Evolutionary conservation across 192 early-diverging fungal species (phyloP).

Genomic region (Haplosporangium gracile): DNA sequence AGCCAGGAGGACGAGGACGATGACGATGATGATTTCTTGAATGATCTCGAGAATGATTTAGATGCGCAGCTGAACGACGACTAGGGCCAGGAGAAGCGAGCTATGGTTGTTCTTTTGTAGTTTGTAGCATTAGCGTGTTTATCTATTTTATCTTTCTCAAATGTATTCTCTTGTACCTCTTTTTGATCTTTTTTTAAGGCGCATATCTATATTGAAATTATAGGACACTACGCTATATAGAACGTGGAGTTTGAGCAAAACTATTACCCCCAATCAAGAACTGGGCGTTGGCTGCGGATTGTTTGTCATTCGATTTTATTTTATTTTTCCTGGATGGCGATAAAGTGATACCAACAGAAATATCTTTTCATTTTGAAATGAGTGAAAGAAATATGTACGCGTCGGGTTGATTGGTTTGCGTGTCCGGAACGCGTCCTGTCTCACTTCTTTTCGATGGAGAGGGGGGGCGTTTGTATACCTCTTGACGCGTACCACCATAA

Average conservation of each 20-base stretch:
- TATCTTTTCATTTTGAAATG: too few species aligned
- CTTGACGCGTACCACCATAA: too few species aligned
- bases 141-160: background rate
- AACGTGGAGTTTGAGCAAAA: too few species aligned
- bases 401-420: background rate
- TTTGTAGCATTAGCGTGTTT: background rate
- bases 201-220: too few species aligned
- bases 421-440: background rate
- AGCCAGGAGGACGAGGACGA: constrained; percentile 27
- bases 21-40: constrained; percentile 40
- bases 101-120: background rate
- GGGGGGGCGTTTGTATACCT: too few species aligned
- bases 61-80: constrained; percentile 33
- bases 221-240: background rate
- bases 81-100: background rate
- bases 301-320: too few species aligned
- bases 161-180: background rate
- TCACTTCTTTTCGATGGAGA: background rate
- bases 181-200: background rate
- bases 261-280: too few species aligned
- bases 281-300: too few species aligned
- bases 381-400: background rate
- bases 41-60: constrained; percentile 39
- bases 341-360: too few species aligned
- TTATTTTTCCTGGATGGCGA: too few species aligned